Evolutionary conservation across 202 grass and related monocot genomes (phyloP), one percentile per base, ranked within the genome.

Genomic region (Bolboschoenoplectus hybrid): DNA sequence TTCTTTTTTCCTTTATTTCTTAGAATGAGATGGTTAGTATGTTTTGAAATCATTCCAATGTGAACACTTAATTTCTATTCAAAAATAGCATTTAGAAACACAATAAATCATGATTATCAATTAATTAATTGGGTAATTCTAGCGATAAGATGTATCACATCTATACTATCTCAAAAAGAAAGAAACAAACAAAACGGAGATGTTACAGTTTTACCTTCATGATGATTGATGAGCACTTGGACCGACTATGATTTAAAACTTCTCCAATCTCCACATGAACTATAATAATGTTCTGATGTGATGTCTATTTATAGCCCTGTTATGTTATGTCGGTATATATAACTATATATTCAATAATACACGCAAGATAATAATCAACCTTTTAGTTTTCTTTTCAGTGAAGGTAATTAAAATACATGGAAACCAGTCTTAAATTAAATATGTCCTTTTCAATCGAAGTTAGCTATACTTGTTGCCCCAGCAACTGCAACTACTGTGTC

Each of bases 181-280:
- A 26, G 0, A 73, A 74, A 11, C 1, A 34, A 74, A 11, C 1
- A 14, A 14, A 39, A 68, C 26, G 26, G 26, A 26, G 26, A 26
- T 26, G 26, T 26, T 26, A 26, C 26, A 26, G 26, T 26, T 26
- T 26, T 77, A 77, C 74, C 74, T 38, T 77, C 74, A 77, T 77
- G 32, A 38, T 77, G 50, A 77, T 26, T 26, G 26, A 26, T 26
- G 26, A 26, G 12, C 32, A 55, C 13, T 38, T 7, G 26, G 26
- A 53, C 6, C 49, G 11, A 0, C 6, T 55, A 39, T 6, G n/a
- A 1, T 5, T 39, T 2, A 49, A 68, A 17, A 43, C 5, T 77
- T 77, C 14, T 77, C 32, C 26, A 26, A 26, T 7, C 4, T 6
- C 3, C 9, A 26, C 7, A 55, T n/a, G 14, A 26, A 26, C 26